Evolutionary conservation across 208 protist genomes (phyloP).

Genomic region (Crithidia sp.): DNA sequence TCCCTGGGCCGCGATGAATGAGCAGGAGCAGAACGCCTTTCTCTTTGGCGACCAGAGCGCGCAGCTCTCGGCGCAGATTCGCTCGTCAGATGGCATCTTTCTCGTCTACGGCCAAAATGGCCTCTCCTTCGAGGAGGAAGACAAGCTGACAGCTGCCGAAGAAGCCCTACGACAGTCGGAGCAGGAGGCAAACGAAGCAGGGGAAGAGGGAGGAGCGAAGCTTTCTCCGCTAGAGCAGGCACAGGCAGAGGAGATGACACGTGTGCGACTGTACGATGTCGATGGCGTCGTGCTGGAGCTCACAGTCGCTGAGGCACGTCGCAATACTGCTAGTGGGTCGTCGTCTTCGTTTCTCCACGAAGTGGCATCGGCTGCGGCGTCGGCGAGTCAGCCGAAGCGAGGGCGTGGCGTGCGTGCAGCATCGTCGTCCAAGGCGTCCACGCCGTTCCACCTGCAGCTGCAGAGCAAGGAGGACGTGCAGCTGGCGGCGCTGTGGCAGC

Average conservation of each 20-base stretch:
- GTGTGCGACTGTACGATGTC: constrained; percentile 28
- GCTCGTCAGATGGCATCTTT: constrained; percentile 27
- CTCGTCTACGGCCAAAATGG: constrained; percentile 27
- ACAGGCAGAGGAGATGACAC: constrained; percentile 20
- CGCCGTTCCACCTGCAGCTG: constrained; percentile 25
- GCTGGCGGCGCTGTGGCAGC: constrained; percentile 64
- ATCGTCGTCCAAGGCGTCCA: neutral
- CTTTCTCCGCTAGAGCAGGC: constrained; percentile 1
- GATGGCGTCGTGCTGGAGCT: constrained; percentile 34
- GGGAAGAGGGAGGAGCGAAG: neutral
- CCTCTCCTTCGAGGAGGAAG: constrained; percentile 21
- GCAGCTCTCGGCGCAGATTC: constrained; percentile 13
- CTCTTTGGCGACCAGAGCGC: constrained; percentile 40
- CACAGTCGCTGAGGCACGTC: constrained; percentile 10
- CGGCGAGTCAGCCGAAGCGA: neutral
- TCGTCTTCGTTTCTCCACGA: neutral
- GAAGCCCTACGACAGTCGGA: neutral
- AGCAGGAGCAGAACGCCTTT: constrained; percentile 43
- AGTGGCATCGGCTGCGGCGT: neutral
- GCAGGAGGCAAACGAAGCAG: neutral
- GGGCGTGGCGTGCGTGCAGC: neutral
- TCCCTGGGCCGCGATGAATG: constrained; percentile 23
- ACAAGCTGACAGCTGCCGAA: constrained; percentile 5
- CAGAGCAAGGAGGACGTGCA: constrained; percentile 72
- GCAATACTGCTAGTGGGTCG: neutral